Evolutionary conservation across 2,329 filamentous ascomycete species (phyloP).

Genomic region (Cadophora sp.): DNA sequence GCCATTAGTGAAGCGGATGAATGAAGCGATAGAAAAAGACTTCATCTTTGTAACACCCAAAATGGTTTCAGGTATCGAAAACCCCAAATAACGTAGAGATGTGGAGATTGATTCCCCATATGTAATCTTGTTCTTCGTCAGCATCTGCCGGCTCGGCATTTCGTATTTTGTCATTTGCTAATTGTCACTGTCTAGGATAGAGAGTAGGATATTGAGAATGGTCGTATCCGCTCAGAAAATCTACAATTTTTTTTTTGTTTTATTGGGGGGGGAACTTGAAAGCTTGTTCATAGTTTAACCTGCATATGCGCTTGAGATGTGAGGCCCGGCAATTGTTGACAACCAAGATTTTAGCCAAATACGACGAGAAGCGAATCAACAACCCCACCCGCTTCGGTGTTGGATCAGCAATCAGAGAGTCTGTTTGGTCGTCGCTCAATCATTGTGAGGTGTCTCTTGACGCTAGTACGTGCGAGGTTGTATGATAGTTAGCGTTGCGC

Average conservation of each 20-base stretch:
- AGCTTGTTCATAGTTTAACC: too few relatives aligned
- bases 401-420: neutral
- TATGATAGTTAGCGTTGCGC: too few relatives aligned
- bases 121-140: neutral
- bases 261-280: too few relatives aligned
- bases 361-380: neutral
- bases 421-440: too few relatives aligned
- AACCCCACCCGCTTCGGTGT: neutral
- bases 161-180: neutral
- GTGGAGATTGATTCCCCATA: neutral
- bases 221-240: neutral
- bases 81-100: neutral
- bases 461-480: too few relatives aligned
- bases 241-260: too few relatives aligned
- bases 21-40: neutral
- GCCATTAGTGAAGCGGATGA: neutral
- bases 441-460: too few relatives aligned
- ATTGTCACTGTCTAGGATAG: neutral
- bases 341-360: neutral
- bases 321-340: neutral
- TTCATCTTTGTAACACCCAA: neutral
- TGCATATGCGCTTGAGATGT: too few relatives aligned
- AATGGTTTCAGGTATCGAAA: neutral
- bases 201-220: neutral
- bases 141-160: neutral